phyloP scores from a whole-genome alignment of 164 flowering plant genomes.

The Stephania yunnanensis region DNA sequence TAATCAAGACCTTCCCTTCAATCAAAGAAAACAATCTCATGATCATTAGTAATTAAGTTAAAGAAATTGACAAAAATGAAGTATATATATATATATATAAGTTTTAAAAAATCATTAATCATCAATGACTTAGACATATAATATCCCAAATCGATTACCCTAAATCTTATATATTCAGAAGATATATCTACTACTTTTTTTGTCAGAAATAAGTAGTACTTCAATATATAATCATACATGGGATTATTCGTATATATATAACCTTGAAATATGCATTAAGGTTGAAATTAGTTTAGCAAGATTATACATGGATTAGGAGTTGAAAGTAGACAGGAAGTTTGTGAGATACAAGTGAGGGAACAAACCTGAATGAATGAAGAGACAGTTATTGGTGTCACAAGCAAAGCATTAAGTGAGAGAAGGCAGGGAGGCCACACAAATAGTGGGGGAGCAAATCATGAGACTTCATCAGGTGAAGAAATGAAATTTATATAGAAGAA shows the following conservation, averaged over 20 bases:
- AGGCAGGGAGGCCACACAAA: conserved; percentile 11
- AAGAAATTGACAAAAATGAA: neutral
- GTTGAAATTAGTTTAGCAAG: neutral
- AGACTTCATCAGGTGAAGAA: neutral
- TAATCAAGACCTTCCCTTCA: neutral
- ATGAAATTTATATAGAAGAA: neutral
- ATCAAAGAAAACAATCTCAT: neutral
- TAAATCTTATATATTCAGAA: too few species aligned
- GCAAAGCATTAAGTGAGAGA: neutral
- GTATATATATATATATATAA: neutral
- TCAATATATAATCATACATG: neutral
- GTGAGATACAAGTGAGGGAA: neutral
- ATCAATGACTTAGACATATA: neutral
- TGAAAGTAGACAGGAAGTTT: neutral
- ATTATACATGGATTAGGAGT: neutral
- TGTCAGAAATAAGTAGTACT: neutral
- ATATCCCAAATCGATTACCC: neutral
- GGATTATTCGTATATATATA: neutral
- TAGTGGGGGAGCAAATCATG: neutral
- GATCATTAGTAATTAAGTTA: neutral
- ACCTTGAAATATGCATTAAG: neutral
- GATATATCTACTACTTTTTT: too few species aligned
- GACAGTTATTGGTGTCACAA: neutral
- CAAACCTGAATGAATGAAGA: conserved; percentile 3
- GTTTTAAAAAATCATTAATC: neutral